Base-by-base conservation (phyloP, 805 yeast genomes). In the Zygotorulaspora florentina region DNA sequence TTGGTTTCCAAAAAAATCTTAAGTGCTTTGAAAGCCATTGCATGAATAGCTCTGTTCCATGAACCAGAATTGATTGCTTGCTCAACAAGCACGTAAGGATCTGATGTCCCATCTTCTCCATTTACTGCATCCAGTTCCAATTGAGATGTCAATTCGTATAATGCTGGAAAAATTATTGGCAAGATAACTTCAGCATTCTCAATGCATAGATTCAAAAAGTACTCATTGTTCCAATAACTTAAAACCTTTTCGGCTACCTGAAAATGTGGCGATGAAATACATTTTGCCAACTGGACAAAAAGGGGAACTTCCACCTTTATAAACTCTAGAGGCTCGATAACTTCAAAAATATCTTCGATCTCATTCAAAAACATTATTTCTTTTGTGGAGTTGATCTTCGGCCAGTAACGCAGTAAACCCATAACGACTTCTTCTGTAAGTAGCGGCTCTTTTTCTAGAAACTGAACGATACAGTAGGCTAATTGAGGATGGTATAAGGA, bases 221-320 rank as follows among this genome's bases (percentile, higher is more conserved):
- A 90, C 62, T 93, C 98, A 66, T 91, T 91, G 58, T 87, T 86
- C 93, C 96, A 93, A 66, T 81, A 88, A 62, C 90, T 85, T 48
- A 93, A 76, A 2, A 93, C 96, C 56, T 95, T 88, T 68, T 93
- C 99, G 47, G 95, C 85, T 20, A 93, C 96, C 74, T 93, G 99
- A 73, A 93, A 95, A 70, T 93, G 98, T 23, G 96, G 87, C 1
- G 96, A 86, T 23, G 95, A 78, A 33, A 93, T 90, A 69, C 98
- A 91, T 67, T 86, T 88, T 41, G 96, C 85, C 53, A 93, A 75
- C 69, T 93, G 99, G 26, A 91, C 95, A 68, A 90, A 90, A 39
- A 93, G 71, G 3, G 98, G 98, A 2, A 89, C 85, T 67, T 90
- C 95, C 53, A 93, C 87, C 68, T 88, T 87, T 53, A 81, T 79